Percentiles rank a stretch among this genome's conserved stretches.
Conservation (phyloP, 2,329 filamentous ascomycete genomes). For the Triangularia verruculosa region DNA sequence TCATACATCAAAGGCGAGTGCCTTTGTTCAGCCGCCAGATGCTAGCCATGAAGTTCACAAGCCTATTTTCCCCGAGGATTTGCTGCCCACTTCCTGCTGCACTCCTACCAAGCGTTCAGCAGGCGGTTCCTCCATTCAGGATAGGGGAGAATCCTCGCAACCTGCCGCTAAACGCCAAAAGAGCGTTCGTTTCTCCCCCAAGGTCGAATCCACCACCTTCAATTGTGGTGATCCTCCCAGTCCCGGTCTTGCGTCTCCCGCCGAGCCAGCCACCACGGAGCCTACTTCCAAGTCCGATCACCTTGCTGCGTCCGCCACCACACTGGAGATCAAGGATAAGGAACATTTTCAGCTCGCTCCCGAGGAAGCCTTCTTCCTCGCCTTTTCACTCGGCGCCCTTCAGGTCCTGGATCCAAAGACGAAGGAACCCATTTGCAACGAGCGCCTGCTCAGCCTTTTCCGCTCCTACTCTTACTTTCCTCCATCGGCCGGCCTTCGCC, state of each 20-base stretch:
- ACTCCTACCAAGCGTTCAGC: constrained; percentile 5
- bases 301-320: background rate
- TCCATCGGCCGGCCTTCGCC: constrained; percentile 50
- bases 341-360: constrained; percentile 91
- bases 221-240: constrained; percentile 50
- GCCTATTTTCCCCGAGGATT: constrained; percentile 7
- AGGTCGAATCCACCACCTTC: constrained; percentile 63
- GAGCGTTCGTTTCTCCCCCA: constrained; percentile 68
- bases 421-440: constrained; percentile 45
- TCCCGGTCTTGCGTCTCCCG: constrained; percentile 29
- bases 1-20: constrained; percentile 22
- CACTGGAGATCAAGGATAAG: constrained; percentile 43
- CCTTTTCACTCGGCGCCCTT: constrained; percentile 75
- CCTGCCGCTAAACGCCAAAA: constrained; percentile 49
- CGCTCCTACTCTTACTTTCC: constrained; percentile 69
- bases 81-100: constrained; percentile 11
- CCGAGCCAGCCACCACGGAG: background rate
- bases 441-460: constrained; percentile 63
- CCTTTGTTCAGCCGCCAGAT: background rate
- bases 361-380: constrained; percentile 89
- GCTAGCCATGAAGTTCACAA: background rate
- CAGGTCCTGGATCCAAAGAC: constrained; percentile 54
- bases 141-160: constrained; percentile 8
- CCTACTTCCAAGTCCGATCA: background rate
- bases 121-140: background rate